These are phyloP conservation scores for Kodamaea fungicola DNA, from an alignment of 1,139 yeast genomes.

Conservation along the genomic window DNA sequence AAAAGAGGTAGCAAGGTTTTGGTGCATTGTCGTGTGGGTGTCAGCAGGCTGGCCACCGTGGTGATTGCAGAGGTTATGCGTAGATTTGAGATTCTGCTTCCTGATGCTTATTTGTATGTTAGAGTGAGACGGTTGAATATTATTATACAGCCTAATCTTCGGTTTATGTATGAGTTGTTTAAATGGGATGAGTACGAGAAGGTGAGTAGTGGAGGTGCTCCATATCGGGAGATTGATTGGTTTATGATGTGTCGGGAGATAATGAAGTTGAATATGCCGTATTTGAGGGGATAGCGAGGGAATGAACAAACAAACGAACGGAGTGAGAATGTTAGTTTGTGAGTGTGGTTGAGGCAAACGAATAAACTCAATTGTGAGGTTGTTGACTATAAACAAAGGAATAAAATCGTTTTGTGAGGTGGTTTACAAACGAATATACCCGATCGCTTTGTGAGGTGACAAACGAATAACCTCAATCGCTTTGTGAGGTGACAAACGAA, in stretches of 20 bases:
- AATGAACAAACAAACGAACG: background rate
- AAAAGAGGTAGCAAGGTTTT: conserved; percentile 32
- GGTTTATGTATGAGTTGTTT: conserved; percentile 48
- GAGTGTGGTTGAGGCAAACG: no score
- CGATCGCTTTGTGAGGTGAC: no score
- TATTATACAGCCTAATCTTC: conserved; percentile 46
- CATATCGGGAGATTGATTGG: conserved; percentile 80
- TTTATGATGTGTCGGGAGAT: conserved; percentile 84
- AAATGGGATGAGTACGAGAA: conserved; percentile 44
- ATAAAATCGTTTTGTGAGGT: no score
- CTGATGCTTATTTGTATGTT: conserved; percentile 44
- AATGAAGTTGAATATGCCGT: conserved; percentile 67
- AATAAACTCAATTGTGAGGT: no score
- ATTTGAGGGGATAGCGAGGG: conserved; percentile 23
- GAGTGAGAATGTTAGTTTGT: background rate
- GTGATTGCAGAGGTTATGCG: conserved; percentile 49
- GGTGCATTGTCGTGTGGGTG: conserved; percentile 52
- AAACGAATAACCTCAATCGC: no score
- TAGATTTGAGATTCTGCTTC: conserved; percentile 32
- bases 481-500: no score
- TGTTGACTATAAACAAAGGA: no score
- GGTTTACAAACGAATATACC: no score
- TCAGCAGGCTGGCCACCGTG: conserved; percentile 47
- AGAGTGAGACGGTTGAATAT: conserved; percentile 45
- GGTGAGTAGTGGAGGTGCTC: conserved; percentile 10